Evolutionary conservation across 768 basidiomycete genomes (phyloP), one percentile per base, ranked within the genome.

Genomic region (Xerocomus potaroensis): DNA sequence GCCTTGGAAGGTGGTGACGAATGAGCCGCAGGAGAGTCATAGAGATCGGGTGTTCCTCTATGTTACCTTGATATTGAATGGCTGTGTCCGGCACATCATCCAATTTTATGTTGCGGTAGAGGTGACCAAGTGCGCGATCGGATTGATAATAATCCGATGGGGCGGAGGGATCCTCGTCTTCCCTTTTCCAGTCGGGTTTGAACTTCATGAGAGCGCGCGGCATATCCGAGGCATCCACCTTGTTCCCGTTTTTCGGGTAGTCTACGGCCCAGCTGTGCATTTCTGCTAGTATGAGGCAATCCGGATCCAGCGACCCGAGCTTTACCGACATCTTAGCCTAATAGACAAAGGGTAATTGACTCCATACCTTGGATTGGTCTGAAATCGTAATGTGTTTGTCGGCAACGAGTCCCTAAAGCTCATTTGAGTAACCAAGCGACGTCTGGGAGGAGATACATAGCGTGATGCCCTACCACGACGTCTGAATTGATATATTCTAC

Each of bases 401-500:
- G 1, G 86, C 81, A 15, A 90, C 53, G 8, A 91, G 68, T 9
- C 87, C 86, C 87, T 87, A 48, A 8, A 35, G 45, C 21, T 47
- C 33, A 15, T 45, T 24, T 63, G 44, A 56, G 40, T 12, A 12
- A 52, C 29, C 18, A 14, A 29, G 14, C 1, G n/a, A 7, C 18
- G 8, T 41, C 31, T n/a, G n/a, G n/a, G n/a, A n/a, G n/a, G 2
- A 6, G 21, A 14, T 19, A 30, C 16, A 30, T 26, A 27, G 4
- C 1, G 7, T 15, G 18, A 7, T 32, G 3, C 58, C 75, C 16
- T 65, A 88, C 87, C 74, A 89, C 65, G 34, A 89, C 77, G 57
- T 91, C 87, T 0, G 87, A 88, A 51, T 87, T 76, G 60, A 92
- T 88, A 45, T 91, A 92, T 55, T 91, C 81, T 12, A 89, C 80